Conservation (phyloP, 2,329 filamentous ascomycete genomes). For the Phialophora verrucosa region DNA sequence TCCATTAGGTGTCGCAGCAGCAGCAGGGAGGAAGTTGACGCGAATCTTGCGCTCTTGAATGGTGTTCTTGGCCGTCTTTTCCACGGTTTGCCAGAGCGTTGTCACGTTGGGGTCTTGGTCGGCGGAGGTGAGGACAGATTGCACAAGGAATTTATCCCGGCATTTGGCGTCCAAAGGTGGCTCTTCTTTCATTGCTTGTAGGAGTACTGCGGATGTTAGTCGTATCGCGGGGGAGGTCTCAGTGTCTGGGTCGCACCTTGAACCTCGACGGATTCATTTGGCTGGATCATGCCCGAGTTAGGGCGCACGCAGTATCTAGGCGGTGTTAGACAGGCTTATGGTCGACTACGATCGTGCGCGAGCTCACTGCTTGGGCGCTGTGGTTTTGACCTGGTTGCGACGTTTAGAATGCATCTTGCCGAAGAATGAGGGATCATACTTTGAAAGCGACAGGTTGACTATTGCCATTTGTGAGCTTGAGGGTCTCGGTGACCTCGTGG, state of each 20-base stretch:
- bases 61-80: slow-evolving; percentile 74
- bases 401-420: slow-evolving; percentile 25
- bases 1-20: slow-evolving; percentile 53
- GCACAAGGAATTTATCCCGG: slow-evolving; percentile 96
- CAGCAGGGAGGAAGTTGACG: slow-evolving; percentile 78
- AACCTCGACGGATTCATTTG: slow-evolving; percentile 87
- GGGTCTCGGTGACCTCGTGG: slow-evolving; percentile 66
- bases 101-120: slow-evolving; percentile 83
- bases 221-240: background rate
- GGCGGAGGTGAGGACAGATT: slow-evolving; percentile 81
- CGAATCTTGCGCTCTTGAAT: slow-evolving; percentile 96
- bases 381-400: slow-evolving; percentile 84
- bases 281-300: slow-evolving; percentile 94
- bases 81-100: slow-evolving; percentile 78
- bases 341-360: slow-evolving; percentile 1
- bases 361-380: slow-evolving; percentile 94
- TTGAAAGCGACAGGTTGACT: slow-evolving; percentile 68
- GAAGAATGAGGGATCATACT: slow-evolving; percentile 42
- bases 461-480: slow-evolving; percentile 65
- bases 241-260: slow-evolving; percentile 65
- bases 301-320: slow-evolving; percentile 93
- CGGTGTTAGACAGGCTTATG: slow-evolving; percentile 37
- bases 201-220: slow-evolving; percentile 67
- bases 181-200: slow-evolving; percentile 98
- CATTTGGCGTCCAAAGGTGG: slow-evolving; percentile 85